Conservation (phyloP, 345 rosid genomes). For the Pelargonium nanum region DNA sequence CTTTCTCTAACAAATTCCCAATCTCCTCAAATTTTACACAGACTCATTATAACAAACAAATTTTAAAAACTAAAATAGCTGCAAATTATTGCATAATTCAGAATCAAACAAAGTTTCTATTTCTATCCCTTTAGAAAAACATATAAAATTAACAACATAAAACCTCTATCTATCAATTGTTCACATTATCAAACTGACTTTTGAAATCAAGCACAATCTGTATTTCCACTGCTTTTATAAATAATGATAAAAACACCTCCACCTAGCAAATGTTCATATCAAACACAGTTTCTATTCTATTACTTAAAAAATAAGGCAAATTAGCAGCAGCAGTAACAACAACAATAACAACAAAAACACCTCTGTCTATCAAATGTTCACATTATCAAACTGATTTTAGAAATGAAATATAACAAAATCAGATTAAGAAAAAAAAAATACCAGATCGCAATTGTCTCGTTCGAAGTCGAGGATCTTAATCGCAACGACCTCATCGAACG, state of each 20-base stretch:
- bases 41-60: no score
- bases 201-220: neutral
- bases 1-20: neutral
- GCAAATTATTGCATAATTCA: neutral
- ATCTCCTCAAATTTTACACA: no score
- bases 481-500: constrained; percentile 67
- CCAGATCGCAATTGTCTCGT: constrained; percentile 85
- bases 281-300: neutral
- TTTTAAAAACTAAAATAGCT: neutral
- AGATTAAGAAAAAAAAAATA: constrained; percentile 7
- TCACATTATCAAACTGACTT: neutral
- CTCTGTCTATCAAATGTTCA: neutral
- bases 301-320: neutral
- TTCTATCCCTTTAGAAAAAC: no score
- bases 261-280: no score
- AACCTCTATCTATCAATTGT: neutral
- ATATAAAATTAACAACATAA: neutral
- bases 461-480: constrained; percentile 96
- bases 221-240: no score
- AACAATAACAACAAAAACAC: neutral
- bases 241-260: no score
- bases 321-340: neutral
- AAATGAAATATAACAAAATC: neutral
- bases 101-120: neutral
- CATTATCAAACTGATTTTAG: neutral